Evolutionary conservation across 805 yeast genomes (phyloP), one percentile per base, ranked within the genome.

Genomic region (Wickerhamomyces bovis): DNA sequence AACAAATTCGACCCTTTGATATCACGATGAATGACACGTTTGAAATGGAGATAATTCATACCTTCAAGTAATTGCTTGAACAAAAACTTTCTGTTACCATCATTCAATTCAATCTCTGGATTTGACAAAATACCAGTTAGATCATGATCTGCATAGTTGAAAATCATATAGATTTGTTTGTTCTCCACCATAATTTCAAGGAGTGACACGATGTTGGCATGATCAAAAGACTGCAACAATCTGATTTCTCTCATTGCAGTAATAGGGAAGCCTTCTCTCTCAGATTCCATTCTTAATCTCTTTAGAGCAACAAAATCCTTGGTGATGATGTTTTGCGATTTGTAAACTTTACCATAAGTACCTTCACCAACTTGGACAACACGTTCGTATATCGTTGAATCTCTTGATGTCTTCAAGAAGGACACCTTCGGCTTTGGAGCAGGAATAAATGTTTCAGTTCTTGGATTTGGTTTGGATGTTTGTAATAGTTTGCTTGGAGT

Each of bases 351-450:
- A 18, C 99, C 99, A 64, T 94, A 94, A 0, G 98, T 94, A 10
- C 99, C 99, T 66, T 94, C 98, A n/a, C 99, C 99, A 6, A 94
- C 98, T 61, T 94, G 98, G 38, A 78, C 75, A 1, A 87, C 78
- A 45, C 90, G 71, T 53, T 83, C 83, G 63, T 85, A 89, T 3
- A 69, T 56, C 0, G 62, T 53, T 10, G 59, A 51, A n/a, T 46
- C 50, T 47, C 64, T 55, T 2, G 51, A 39, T 4, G 60, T 50
- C 42, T 53, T 58, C 28, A 55, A 38, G 35, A 53, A 58, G 8
- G 62, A 54, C 2, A 57, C 42, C 15, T 44, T 39, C 22, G 42
- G 45, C 25, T n/a, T 31, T 21, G 42, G n/a, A 21, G 23, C 36
- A 16, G 45, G 26, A 20, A 15, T 6, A 10, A 19, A 21, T 20